phyloP scores from a whole-genome alignment of 257 asterid species.

The Solanum pimpinellifolium region DNA sequence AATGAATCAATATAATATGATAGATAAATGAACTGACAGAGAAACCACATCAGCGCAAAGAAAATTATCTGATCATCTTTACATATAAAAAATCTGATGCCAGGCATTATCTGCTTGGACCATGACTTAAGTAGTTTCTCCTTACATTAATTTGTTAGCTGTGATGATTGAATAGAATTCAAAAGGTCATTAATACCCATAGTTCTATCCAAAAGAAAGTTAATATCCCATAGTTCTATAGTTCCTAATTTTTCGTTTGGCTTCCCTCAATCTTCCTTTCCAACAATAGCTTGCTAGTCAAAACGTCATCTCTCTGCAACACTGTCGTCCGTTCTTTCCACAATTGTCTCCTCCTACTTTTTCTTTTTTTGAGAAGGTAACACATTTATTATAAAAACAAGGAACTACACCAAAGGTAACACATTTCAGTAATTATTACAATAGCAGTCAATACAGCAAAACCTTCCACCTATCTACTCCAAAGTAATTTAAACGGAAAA shows the following conservation, averaged over 20 bases:
- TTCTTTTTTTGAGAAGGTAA: background rate
- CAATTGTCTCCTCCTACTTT: background rate
- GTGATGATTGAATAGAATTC: background rate
- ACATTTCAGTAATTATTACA: background rate
- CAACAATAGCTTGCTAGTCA: background rate
- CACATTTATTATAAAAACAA: background rate
- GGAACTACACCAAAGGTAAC: background rate
- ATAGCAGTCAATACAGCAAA: background rate
- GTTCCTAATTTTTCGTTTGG: background rate
- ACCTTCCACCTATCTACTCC: background rate
- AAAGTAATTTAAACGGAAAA: background rate
- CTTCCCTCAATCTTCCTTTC: background rate
- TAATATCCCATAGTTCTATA: background rate
- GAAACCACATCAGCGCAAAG: background rate
- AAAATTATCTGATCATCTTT: background rate
- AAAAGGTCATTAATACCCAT: background rate
- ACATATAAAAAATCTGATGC: background rate
- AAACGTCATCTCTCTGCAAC: background rate
- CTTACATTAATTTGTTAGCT: background rate
- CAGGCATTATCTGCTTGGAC: background rate
- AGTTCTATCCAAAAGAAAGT: background rate
- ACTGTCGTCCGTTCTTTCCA: background rate
- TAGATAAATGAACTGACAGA: background rate
- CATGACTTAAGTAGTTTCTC: background rate
- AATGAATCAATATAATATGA: constrained; percentile 1